Evolutionary conservation across 257 asterid genomes (phyloP).

Genomic region (Przewalskia tangutica): DNA sequence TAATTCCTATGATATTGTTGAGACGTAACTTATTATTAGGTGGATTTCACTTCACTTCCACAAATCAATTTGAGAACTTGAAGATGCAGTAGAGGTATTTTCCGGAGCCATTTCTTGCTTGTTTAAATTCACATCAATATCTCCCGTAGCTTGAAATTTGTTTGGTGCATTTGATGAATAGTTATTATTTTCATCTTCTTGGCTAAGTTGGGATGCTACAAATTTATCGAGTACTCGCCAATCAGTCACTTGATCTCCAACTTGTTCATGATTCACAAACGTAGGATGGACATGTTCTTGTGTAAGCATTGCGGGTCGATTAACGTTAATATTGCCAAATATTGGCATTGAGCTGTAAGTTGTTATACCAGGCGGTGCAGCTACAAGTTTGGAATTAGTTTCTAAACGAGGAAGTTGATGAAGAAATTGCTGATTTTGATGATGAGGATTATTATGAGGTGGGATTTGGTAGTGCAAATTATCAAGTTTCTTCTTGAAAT

Average conservation of each 20-base stretch:
- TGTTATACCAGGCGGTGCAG: conserved; percentile 9
- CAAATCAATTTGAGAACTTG: conserved; percentile 40
- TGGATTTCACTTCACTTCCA: conserved; percentile 35
- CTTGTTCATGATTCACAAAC: neutral
- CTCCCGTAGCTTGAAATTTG: conserved; percentile 12
- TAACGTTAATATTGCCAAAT: neutral
- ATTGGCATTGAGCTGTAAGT: conserved; percentile 20
- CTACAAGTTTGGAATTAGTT: conserved; percentile 30
- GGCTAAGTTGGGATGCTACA: conserved; percentile 86
- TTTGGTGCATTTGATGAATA: conserved; percentile 17
- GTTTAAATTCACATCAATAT: neutral
- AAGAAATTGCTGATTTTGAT: conserved; percentile 27
- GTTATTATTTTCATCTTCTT: conserved; percentile 35
- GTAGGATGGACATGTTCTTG: conserved; percentile 11
- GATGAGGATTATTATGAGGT: neutral
- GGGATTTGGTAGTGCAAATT: conserved; percentile 32
- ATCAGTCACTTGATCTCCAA: conserved; percentile 42
- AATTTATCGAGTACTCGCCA: conserved; percentile 83
- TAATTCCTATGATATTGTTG: neutral
- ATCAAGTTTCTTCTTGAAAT: conserved; percentile 39
- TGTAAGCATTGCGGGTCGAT: neutral
- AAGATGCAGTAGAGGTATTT: conserved; percentile 32
- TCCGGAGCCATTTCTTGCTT: conserved; percentile 33
- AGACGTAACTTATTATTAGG: neutral
- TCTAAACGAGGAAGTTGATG: conserved; percentile 71